Percentiles rank a stretch among this genome's conserved stretches.
phyloP scores from a whole-genome alignment of 352 stramenopile species.

The Aphanomyces stellatus region DNA sequence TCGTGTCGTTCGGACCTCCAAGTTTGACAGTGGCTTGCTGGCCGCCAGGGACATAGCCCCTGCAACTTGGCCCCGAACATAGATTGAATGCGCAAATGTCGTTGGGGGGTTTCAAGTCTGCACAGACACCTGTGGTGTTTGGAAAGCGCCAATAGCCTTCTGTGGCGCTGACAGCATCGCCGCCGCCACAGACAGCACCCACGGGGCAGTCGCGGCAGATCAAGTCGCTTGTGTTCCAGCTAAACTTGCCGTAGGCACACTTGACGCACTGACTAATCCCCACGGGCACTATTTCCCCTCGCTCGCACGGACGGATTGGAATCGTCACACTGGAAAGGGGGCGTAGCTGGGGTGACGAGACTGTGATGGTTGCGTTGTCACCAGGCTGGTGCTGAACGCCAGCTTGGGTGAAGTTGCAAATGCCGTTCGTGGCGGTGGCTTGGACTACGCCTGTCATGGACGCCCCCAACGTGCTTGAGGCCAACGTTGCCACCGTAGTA shows the following conservation, averaged over 20 bases:
- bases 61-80: background rate
- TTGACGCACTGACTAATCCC: slow-evolving; percentile 8
- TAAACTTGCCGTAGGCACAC: slow-evolving; percentile 12
- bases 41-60: background rate
- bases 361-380: background rate
- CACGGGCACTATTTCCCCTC: slow-evolving; percentile 2
- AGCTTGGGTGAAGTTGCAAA: background rate
- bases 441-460: background rate
- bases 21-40: background rate
- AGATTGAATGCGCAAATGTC: background rate
- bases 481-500: background rate
- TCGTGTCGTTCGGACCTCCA: background rate
- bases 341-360: background rate
- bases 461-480: background rate
- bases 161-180: background rate
- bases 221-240: slow-evolving; percentile 15
- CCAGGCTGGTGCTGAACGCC: slow-evolving; percentile 1
- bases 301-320: background rate
- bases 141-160: slow-evolving; percentile 15
- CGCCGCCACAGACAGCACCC: slow-evolving; percentile 5
- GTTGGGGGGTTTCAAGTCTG: background rate
- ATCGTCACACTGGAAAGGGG: background rate
- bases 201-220: slow-evolving; percentile 9
- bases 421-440: background rate
- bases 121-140: slow-evolving; percentile 17